Percentiles rank a stretch among this genome's conserved stretches.
Evolutionary conservation across 371 early-diverging fungal genomes (phyloP).

Genomic region (Rhizopus microsporus): DNA sequence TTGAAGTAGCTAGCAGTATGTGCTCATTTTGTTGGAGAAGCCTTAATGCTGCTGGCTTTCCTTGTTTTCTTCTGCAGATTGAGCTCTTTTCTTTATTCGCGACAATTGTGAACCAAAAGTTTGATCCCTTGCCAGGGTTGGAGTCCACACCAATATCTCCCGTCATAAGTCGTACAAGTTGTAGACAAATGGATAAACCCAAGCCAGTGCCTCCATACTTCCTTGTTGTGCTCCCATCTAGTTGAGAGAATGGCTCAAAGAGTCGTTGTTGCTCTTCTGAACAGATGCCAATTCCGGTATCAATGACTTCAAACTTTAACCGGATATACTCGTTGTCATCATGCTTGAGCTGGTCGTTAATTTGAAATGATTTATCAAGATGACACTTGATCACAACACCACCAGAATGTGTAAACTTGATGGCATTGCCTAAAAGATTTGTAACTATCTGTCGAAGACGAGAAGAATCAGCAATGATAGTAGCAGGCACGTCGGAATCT

Average conservation of each 20-base stretch:
- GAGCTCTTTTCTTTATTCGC: constrained; percentile 29
- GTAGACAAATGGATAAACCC: constrained; percentile 61
- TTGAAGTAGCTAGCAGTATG: constrained; percentile 40
- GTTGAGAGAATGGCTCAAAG: constrained; percentile 67
- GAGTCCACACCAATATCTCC: constrained; percentile 59
- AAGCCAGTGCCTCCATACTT: constrained; percentile 70
- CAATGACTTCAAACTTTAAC: constrained; percentile 56
- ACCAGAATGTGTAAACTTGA: constrained; percentile 68
- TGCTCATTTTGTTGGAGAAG: constrained; percentile 25
- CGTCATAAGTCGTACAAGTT: constrained; percentile 58
- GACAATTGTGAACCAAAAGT: constrained; percentile 58
- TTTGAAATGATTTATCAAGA: constrained; percentile 19
- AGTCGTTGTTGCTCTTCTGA: constrained; percentile 51
- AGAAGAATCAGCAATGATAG: constrained; percentile 42
- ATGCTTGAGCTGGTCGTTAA: constrained; percentile 3
- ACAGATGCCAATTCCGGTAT: constrained; percentile 66
- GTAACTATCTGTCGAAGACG: constrained; percentile 49
- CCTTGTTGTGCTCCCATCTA: constrained; percentile 58
- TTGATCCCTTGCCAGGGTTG: constrained; percentile 53
- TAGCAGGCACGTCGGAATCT: constrained; percentile 47
- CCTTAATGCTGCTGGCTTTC: constrained; percentile 15
- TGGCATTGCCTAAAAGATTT: constrained; percentile 61
- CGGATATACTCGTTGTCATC: constrained; percentile 22
- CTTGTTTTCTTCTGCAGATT: constrained; percentile 12
- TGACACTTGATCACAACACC: constrained; percentile 53